These are phyloP conservation scores for Colletotrichum abscissum DNA, from an alignment of 2,329 filamentous ascomycete genomes.

Conservation along the genomic window DNA sequence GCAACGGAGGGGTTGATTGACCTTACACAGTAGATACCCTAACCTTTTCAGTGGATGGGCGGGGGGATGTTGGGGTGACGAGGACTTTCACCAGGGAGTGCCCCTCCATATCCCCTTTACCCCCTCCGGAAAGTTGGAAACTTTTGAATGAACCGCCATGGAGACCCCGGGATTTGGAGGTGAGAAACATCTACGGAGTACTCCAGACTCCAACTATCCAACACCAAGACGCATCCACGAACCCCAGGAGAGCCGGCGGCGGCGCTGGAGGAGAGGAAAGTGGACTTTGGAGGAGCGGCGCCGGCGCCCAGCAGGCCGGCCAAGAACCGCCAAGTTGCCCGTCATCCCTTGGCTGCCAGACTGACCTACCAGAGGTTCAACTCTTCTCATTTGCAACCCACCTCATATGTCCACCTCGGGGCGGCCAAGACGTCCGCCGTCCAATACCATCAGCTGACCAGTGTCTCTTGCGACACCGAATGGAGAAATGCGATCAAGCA, in stretches of 20 bases:
- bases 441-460: constrained; percentile 13
- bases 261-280: constrained; percentile 30
- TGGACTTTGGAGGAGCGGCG: constrained; percentile 24
- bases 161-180: neutral
- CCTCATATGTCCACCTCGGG: constrained; percentile 7
- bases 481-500: constrained; percentile 7
- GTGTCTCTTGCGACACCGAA: neutral
- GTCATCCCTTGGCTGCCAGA: constrained; percentile 21
- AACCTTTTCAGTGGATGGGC: constrained; percentile 27
- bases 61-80: constrained; percentile 10
- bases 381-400: constrained; percentile 11
- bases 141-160: neutral
- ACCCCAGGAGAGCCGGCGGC: constrained; percentile 6
- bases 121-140: neutral
- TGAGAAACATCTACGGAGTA: neutral
- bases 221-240: neutral
- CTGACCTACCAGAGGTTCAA: neutral
- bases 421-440: constrained; percentile 32
- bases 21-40: neutral
- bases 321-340: constrained; percentile 30
- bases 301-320: constrained; percentile 4
- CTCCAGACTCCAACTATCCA: neutral
- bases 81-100: neutral
- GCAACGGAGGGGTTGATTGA: constrained; percentile 6
- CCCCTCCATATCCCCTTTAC: neutral